Base-by-base conservation (phyloP, 495 filamentous ascomycete species). In the Hypoxylon subgilvum region DNA sequence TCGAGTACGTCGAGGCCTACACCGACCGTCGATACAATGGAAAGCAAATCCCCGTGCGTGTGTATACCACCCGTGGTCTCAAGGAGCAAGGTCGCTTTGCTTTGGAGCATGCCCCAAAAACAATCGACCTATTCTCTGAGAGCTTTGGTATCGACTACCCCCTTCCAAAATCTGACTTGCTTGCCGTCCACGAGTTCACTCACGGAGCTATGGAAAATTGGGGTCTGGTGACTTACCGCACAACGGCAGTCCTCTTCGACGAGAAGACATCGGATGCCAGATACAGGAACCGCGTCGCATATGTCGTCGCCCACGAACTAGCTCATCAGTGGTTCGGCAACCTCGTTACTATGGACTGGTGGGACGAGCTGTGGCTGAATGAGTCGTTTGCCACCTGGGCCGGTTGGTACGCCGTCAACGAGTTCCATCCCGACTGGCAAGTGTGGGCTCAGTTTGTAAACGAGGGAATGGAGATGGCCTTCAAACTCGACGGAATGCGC, bases 251-350 rank as follows among this genome's bases (percentile, higher is more conserved):
- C 36, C 77, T 98, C 5, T 97, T 92, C 67, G 91, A 98, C 67
- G 90, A 95, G 74, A 86, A 91, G 59, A 88, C 87, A 44, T 96
- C 91, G 0, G 93, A 95, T 69, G 84, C 89, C 27, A 82, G 85
- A 17, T 96, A 91, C 71, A 92, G 88, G 69, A 95, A 95, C 68
- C 79, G 91, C 28, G 88, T 98, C 45, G 93, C 92, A 14, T 96
- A 98, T 60, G 92, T 97, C 23, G 91, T 97, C 14, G 89, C 91
- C 4, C 92, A 96, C 71, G 92, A 98, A 69, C 77, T 98, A 38
- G 94, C 94, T 22, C 94, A 98, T 72, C 94, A 97, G 76, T 98
- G 94, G 94, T 98, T 97, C 67, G 94, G 94, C 23, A 96, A 98
- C 69, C 83, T 97, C 13, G 94, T 97, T 16, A 90, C 88, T 12